Evolutionary conservation across 2,329 filamentous ascomycete genomes (phyloP), one percentile per base, ranked within the genome.

Genomic region (Torrubiella hemipterigena): DNA sequence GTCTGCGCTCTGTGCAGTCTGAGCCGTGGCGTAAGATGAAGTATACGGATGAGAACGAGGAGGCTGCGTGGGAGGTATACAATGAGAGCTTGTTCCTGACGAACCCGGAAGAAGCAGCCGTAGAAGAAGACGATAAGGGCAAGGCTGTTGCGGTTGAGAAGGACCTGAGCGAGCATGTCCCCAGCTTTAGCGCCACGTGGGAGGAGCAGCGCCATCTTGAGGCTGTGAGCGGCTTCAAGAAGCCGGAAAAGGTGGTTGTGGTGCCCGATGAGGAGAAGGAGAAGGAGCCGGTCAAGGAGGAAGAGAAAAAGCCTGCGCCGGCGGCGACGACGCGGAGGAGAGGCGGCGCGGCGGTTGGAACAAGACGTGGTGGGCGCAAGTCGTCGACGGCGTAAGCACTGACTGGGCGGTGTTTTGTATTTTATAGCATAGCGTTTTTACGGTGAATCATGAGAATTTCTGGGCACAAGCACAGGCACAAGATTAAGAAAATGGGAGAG

Each of bases 31-130:
- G 74, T 41, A 72, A 67, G 38, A 69, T 94, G 52, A 67, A 74
- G 38, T 95, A 87, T 63, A 69, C 81, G 31, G 83, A 93, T 50
- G 84, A 93, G 52, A 80, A 91, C 47, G 73, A 76, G 33, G 68
- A 76, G 39, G 70, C 74, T 35, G 77, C 85, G 4, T 94, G 83
- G 73, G 69, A 73, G 18, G 68, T 77, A 19, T 94, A 86, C 53
- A 69, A 78, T 35, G 73, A 81, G 42, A 78, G 75, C 39, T 69
- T 94, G 40, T 78, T 59, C 38, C 45, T 59, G 9, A 38, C 1
- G 40, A 31, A 5, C 39, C 24, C 30, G 14, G 24, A 35, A 25
- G 33, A 30, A 17, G 21, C 32, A 14, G 32, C 29, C 8, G 27
- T 24, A 2, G 40, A 35, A 14, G 42, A 37, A 17, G 39, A 47